Evolutionary conservation across 106 monocot species (phyloP).

Genomic region (Dioscorea zingiberensis): DNA sequence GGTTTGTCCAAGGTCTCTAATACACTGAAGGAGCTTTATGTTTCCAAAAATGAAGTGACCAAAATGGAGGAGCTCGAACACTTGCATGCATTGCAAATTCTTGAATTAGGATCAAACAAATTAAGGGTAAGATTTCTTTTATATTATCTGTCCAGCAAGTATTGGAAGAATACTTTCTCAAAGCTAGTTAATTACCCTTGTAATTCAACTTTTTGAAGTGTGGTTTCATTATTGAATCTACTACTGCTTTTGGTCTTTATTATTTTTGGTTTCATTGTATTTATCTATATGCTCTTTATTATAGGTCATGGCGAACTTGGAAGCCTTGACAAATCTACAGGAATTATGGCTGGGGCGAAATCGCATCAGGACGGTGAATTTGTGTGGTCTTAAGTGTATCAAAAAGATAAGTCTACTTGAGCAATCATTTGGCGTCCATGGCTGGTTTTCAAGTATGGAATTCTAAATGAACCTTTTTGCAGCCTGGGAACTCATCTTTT

Average conservation of each 20-base stretch:
- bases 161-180: no score
- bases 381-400: slow-evolving; percentile 79
- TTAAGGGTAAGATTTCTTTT: slow-evolving; percentile 48
- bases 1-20: slow-evolving; percentile 76
- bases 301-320: slow-evolving; percentile 89
- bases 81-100: slow-evolving; percentile 62
- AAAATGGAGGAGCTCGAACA: slow-evolving; percentile 86
- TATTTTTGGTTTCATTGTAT: no score
- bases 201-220: no score
- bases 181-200: no score
- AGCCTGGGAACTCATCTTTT: no score
- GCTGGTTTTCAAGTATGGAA: slow-evolving; percentile 66
- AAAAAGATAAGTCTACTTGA: slow-evolving; percentile 88
- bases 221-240: no score
- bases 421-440: slow-evolving; percentile 88
- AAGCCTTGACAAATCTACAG: slow-evolving; percentile 66
- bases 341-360: slow-evolving; percentile 91
- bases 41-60: slow-evolving; percentile 88
- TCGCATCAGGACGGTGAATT: slow-evolving; percentile 68
- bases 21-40: slow-evolving; percentile 82
- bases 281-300: neutral
- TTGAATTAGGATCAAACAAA: slow-evolving; percentile 93
- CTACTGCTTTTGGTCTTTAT: no score
- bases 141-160: no score
- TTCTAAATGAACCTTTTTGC: neutral